These are phyloP conservation scores for Hondaea fermentalgiana DNA, from an alignment of 108 stramenopile genomes.

Conservation along the genomic window DNA sequence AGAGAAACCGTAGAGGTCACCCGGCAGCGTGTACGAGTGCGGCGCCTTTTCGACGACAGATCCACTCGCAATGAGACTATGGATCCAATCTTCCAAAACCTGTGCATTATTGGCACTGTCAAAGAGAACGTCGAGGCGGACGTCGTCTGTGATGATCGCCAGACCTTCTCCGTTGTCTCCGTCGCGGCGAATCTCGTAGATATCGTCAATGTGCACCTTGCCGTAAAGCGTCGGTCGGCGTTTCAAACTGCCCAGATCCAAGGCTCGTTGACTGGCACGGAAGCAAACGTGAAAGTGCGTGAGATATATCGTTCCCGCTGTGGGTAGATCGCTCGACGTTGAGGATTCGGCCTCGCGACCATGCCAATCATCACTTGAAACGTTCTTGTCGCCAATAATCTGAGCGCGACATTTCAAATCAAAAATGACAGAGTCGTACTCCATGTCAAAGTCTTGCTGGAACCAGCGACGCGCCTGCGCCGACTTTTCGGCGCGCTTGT, in stretches of 20 bases:
- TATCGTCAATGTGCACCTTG: conserved; percentile 13
- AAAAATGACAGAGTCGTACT: not conserved
- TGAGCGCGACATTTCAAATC: not conserved
- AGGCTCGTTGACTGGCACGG: not conserved
- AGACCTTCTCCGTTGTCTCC: not conserved
- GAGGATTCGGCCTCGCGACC: not conserved
- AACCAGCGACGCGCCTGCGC: not conserved
- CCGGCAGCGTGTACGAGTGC: conserved; percentile 17
- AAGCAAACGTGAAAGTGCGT: conserved; percentile 14
- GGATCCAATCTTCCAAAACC: not conserved
- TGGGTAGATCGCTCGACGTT: not conserved
- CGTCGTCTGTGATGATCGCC: not conserved
- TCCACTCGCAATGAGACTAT: not conserved
- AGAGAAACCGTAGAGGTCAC: not conserved
- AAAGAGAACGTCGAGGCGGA: conserved; percentile 1
- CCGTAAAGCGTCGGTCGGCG: not conserved
- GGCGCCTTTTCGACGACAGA: not conserved
- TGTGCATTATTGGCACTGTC: not conserved
- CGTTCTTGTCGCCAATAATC: not conserved
- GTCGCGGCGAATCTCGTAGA: not conserved
- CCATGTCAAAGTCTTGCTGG: conserved; percentile 15
- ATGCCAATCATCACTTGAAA: not conserved
- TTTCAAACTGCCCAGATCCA: not conserved
- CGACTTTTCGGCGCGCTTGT: not conserved
- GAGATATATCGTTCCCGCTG: not conserved